These are phyloP conservation scores for Fusarium mundagurra DNA, from an alignment of 2,329 filamentous ascomycete genomes.

Conservation along the genomic window DNA sequence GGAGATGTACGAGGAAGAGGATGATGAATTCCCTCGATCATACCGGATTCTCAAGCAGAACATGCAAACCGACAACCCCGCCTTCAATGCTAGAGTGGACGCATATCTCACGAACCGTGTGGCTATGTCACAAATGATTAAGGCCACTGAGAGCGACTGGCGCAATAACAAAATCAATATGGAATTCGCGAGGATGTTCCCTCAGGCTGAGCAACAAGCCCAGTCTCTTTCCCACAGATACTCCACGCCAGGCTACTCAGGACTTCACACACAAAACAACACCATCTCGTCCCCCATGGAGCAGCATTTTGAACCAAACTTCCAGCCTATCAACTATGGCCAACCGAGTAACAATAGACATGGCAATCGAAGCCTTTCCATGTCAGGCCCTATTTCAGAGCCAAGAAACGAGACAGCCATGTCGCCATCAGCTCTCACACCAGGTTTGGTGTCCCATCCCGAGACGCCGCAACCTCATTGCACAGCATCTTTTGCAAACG, in stretches of 20 bases:
- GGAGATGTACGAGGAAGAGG: slow-evolving; percentile 96
- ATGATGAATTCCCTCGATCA: slow-evolving; percentile 78
- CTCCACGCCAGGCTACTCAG: slow-evolving; percentile 32
- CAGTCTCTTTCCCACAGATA: slow-evolving; percentile 39
- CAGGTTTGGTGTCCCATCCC: slow-evolving; percentile 40
- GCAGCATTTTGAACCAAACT: slow-evolving; percentile 34
- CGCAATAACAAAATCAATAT: slow-evolving; percentile 59
- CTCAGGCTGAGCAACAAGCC: slow-evolving; percentile 46
- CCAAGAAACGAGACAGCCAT: slow-evolving; percentile 11
- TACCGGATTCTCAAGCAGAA: slow-evolving; percentile 72
- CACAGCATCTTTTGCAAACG: slow-evolving; percentile 28
- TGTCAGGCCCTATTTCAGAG: slow-evolving; percentile 32
- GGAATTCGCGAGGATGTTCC: slow-evolving; percentile 59
- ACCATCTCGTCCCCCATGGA: slow-evolving; percentile 26
- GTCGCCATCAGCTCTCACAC: slow-evolving; percentile 45
- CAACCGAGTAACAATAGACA: slow-evolving; percentile 4
- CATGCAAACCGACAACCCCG: slow-evolving; percentile 67
- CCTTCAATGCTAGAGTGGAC: slow-evolving; percentile 70
- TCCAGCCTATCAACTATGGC: slow-evolving; percentile 40
- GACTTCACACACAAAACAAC: slow-evolving; percentile 10
- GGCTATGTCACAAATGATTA: slow-evolving; percentile 55
- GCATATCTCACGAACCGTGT: slow-evolving; percentile 55
- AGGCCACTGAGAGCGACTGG: slow-evolving; percentile 50
- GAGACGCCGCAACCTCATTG: slow-evolving; percentile 34
- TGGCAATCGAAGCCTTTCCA: slow-evolving; percentile 29